phyloP scores from a whole-genome alignment of 2,329 filamentous ascomycete genomes.

The Knufia fluminis region DNA sequence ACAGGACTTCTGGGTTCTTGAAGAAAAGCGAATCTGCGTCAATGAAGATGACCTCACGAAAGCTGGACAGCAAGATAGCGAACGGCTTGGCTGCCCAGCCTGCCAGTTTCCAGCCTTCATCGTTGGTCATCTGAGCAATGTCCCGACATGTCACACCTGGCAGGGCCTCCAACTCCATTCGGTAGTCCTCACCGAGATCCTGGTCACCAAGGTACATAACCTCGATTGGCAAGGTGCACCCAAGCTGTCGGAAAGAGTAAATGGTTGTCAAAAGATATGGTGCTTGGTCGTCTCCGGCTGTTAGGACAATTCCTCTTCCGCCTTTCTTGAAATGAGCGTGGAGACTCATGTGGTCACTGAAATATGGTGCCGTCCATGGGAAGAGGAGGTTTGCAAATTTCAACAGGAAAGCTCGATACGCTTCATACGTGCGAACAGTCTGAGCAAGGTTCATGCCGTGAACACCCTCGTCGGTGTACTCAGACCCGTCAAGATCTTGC shows the following conservation, averaged over 20 bases:
- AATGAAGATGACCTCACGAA: conserved; percentile 41
- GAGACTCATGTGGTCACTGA: conserved; percentile 37
- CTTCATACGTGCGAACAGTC: conserved; percentile 35
- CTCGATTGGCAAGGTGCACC: conserved; percentile 22
- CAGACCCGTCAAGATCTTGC: conserved; percentile 8
- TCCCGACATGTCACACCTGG: conserved; percentile 38
- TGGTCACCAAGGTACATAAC: conserved; percentile 32
- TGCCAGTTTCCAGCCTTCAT: conserved; percentile 36
- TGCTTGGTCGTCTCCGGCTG: conserved; percentile 37
- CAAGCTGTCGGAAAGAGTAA: conserved; percentile 21
- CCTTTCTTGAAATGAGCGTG: conserved; percentile 35
- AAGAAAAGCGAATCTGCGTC: conserved; percentile 40
- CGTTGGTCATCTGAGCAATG: conserved; percentile 36
- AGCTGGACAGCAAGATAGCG: conserved; percentile 39
- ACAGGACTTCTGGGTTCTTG: conserved; percentile 34
- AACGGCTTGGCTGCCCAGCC: conserved; percentile 42
- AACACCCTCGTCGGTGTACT: conserved; percentile 14
- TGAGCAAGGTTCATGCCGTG: conserved; percentile 22
- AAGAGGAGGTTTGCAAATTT: conserved; percentile 31
- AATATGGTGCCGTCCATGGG: conserved; percentile 32
- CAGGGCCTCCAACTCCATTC: conserved; percentile 34
- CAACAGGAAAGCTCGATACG: conserved; percentile 33
- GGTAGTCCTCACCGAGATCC: conserved; percentile 36
- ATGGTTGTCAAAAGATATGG: conserved; percentile 38
- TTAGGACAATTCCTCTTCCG: conserved; percentile 37